phyloP scores from a whole-genome alignment of 495 filamentous ascomycete genomes.

The Neurospora cerealis region DNA sequence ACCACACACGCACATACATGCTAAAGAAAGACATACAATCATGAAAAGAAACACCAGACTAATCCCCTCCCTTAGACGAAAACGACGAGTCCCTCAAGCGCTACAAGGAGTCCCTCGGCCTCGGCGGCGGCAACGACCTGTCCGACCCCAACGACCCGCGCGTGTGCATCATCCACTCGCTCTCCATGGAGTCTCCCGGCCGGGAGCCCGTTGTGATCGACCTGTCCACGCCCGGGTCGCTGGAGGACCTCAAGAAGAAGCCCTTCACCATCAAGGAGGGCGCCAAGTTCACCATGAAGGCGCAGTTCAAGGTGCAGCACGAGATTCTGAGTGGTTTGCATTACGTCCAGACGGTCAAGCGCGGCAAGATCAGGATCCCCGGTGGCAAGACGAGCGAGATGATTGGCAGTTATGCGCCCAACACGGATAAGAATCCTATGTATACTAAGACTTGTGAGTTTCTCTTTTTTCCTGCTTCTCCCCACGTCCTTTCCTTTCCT shows the following conservation, averaged over 20 bases:
- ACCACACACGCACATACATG: background rate
- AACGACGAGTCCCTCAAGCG: conserved; percentile 88
- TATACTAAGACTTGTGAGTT: conserved; percentile 87
- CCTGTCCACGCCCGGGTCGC: conserved; percentile 51
- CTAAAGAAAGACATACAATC: background rate
- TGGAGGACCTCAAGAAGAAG: conserved; percentile 65
- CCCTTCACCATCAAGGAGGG: conserved; percentile 98
- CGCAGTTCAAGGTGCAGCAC: conserved; percentile 87
- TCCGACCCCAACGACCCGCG: conserved; percentile 70
- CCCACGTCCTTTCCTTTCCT: too few relatives aligned
- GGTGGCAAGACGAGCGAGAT: conserved; percentile 86
- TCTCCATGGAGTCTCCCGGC: conserved; percentile 71
- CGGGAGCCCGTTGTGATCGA: conserved; percentile 80
- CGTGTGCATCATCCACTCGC: conserved; percentile 80
- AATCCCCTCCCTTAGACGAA: conserved; percentile 33
- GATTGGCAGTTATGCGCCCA: conserved; percentile 91
- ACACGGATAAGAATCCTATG: conserved; percentile 67
- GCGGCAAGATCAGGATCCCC: conserved; percentile 63
- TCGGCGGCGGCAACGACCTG: conserved; percentile 49
- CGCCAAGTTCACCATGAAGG: conserved; percentile 83
- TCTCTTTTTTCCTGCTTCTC: background rate
- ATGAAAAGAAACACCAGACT: conserved; percentile 6
- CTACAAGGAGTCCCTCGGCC: conserved; percentile 92
- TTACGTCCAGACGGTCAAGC: conserved; percentile 87
- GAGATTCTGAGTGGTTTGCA: conserved; percentile 90